Conservation (phyloP, 352 stramenopile genomes). For the Paralagenidium karlingii region DNA sequence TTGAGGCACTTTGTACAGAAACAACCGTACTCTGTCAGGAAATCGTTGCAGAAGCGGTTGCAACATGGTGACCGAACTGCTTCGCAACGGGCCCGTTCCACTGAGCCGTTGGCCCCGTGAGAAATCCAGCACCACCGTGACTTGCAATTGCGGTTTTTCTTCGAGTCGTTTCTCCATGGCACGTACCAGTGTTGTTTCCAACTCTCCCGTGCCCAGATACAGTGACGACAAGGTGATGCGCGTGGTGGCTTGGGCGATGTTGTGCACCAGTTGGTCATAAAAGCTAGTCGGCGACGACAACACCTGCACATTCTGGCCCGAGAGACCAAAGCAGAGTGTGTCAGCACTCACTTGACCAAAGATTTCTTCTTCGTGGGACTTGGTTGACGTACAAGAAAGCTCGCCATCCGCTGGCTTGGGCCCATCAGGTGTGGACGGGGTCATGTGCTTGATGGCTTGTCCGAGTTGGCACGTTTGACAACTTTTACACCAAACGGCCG, state of each 20-base stretch:
- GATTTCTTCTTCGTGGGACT: neutral
- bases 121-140: slow-evolving; percentile 59
- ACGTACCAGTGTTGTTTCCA: slow-evolving; percentile 32
- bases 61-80: slow-evolving; percentile 53
- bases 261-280: slow-evolving; percentile 43
- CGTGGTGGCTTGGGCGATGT: slow-evolving; percentile 29
- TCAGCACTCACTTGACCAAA: neutral
- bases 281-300: slow-evolving; percentile 38
- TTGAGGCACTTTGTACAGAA: slow-evolving; percentile 61
- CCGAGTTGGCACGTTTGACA: too few species aligned
- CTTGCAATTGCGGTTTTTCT: slow-evolving; percentile 27
- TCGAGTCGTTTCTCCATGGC: slow-evolving; percentile 19
- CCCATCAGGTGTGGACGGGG: too few species aligned
- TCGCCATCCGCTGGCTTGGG: too few species aligned
- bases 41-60: slow-evolving; percentile 27
- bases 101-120: slow-evolving; percentile 37
- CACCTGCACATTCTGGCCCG: slow-evolving; percentile 29
- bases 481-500: too few species aligned
- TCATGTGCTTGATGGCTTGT: too few species aligned
- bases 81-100: slow-evolving; percentile 7
- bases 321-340: slow-evolving; percentile 23
- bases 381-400: too few species aligned
- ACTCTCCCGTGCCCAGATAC: slow-evolving; percentile 49
- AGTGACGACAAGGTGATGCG: slow-evolving; percentile 55
- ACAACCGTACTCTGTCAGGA: slow-evolving; percentile 34